Evolutionary conservation across 768 basidiomycete genomes (phyloP).

Genomic region (Hirschioporus abietinus): DNA sequence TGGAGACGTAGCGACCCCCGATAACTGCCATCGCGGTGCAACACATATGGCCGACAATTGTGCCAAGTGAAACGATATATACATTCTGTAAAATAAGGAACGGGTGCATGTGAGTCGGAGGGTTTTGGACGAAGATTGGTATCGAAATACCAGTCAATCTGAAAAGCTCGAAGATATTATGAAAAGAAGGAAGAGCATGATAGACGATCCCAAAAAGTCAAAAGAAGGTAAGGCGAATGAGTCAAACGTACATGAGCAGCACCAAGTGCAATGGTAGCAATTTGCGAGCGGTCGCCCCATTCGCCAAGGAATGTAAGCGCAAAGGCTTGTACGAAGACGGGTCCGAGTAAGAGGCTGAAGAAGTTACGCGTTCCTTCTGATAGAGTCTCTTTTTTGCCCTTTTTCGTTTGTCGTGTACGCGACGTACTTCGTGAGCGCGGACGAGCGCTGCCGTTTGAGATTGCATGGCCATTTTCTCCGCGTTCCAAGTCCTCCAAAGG

Average conservation of each 20-base stretch:
- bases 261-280: slow-evolving; percentile 92
- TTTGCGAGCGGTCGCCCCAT: slow-evolving; percentile 98
- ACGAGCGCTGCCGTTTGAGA: slow-evolving; percentile 11
- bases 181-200: neutral
- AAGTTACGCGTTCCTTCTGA: slow-evolving; percentile 77
- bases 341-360: slow-evolving; percentile 76
- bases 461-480: slow-evolving; percentile 33
- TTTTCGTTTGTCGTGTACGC: slow-evolving; percentile 1
- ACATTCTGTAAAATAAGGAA: slow-evolving; percentile 58
- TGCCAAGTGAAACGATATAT: slow-evolving; percentile 85
- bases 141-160: neutral
- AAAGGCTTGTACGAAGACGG: slow-evolving; percentile 94
- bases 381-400: slow-evolving; percentile 14
- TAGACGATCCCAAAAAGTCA: neutral
- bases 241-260: slow-evolving; percentile 77
- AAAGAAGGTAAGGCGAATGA: neutral
- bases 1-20: slow-evolving; percentile 90
- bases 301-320: slow-evolving; percentile 96
- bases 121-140: neutral
- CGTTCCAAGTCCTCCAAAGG: slow-evolving; percentile 77
- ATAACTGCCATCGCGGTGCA: slow-evolving; percentile 90
- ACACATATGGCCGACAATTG: slow-evolving; percentile 78
- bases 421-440: slow-evolving; percentile 14
- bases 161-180: neutral
- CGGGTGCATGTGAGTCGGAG: slow-evolving; percentile 13